Evolutionary conservation across 345 rosid genomes (phyloP).

Genomic region (Brassica nigra): DNA sequence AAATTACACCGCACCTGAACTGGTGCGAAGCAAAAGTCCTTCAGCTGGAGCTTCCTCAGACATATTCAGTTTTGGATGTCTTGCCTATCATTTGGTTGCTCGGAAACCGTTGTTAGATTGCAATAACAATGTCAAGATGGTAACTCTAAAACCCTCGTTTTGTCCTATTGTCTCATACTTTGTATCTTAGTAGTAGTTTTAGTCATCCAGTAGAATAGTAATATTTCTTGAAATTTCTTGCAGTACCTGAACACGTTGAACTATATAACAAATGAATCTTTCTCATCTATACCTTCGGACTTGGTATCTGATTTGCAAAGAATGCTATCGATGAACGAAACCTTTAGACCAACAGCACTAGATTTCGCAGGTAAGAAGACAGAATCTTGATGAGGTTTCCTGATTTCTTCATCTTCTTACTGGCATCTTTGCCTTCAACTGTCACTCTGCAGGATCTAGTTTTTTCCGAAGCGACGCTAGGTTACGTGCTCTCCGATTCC

Average conservation of each 20-base stretch:
- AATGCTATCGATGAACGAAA: conserved; percentile 87
- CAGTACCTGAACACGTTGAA: conserved; percentile 91
- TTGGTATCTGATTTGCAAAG: conserved; percentile 84
- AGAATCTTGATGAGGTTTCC: conserved; percentile 16
- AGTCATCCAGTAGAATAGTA: neutral
- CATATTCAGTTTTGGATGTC: conserved; percentile 94
- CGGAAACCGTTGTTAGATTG: conserved; percentile 88
- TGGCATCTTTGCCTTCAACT: conserved; percentile 25
- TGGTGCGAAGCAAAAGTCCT: conserved; percentile 68
- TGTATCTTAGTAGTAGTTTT: neutral
- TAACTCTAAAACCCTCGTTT: conserved; percentile 35
- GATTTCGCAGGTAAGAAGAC: conserved; percentile 76
- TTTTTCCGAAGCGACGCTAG: conserved; percentile 93
- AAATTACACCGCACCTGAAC: conserved; percentile 96
- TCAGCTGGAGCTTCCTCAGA: conserved; percentile 79
- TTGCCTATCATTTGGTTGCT: conserved; percentile 88
- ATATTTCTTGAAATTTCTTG: conserved; percentile 34
- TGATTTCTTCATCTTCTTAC: conserved; percentile 10
- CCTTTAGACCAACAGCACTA: conserved; percentile 84
- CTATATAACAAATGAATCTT: conserved; percentile 84
- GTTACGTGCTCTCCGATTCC: conserved; percentile 98
- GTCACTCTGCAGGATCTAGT: conserved; percentile 65
- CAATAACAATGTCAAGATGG: conserved; percentile 98
- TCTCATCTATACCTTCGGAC: conserved; percentile 82
- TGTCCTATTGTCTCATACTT: neutral